Conservation (phyloP, 106 monocot genomes). For the Alisma plantagoaquatica region DNA sequence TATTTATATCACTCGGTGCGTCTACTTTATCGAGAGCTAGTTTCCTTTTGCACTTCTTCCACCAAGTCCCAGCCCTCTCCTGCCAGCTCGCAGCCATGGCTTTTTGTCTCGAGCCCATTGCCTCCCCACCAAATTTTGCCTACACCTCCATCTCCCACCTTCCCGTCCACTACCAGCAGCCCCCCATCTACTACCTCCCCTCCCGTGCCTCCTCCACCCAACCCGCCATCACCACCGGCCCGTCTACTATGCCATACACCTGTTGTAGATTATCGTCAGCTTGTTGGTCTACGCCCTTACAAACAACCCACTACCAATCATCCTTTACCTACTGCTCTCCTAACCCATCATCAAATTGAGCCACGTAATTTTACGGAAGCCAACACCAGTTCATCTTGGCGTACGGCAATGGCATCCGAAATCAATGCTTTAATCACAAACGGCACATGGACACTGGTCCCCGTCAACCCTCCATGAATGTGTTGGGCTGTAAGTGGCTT, state of each 20-base stretch:
- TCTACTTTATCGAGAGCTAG: background rate
- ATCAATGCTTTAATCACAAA: background rate
- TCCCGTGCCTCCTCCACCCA: too few species aligned
- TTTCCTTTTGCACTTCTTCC: background rate
- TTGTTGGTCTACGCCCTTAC: too few species aligned
- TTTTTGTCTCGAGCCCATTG: background rate
- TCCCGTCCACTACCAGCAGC: too few species aligned
- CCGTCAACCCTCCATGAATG: background rate
- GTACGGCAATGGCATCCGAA: background rate
- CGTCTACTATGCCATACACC: too few species aligned
- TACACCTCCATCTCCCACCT: too few species aligned
- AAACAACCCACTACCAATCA: background rate
- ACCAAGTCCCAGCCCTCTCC: background rate
- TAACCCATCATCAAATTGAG: too few species aligned
- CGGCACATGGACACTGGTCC: background rate
- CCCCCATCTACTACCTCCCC: too few species aligned
- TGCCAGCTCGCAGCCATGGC: background rate
- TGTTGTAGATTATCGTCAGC: too few species aligned
- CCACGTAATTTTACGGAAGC: background rate
- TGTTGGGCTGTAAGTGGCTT: too few species aligned
- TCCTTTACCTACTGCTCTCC: too few species aligned
- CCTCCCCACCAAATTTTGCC: background rate
- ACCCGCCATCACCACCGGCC: too few species aligned
- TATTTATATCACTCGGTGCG: background rate
- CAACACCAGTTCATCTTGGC: background rate